Evolutionary conservation across 2,329 filamentous ascomycete species (phyloP), one percentile per base, ranked within the genome.

Genomic region (Aspergillus fischeri): DNA sequence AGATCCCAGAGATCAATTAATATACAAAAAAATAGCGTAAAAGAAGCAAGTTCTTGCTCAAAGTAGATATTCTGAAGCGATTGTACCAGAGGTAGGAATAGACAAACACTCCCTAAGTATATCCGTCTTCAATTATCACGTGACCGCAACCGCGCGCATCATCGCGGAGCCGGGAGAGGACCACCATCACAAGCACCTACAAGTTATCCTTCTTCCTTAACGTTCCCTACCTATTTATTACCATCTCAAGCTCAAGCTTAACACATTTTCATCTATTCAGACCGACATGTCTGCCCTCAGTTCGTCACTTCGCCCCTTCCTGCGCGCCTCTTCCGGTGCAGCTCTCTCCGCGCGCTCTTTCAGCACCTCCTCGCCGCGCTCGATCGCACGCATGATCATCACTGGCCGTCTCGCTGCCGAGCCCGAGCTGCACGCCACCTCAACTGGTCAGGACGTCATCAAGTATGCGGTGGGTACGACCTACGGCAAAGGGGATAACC

Each of bases 391-490:
- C 76, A 89, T 99, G 80, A 89, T 86, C 69, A 81, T 99, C 75
- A 83, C 97, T 66, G 94, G 94, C 70, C 89, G 92, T 75, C 86
- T 99, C 52, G 91, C 84, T 60, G 84, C 86, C 67, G 83, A 85
- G 53, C 93, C 94, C 57, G 92, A 97, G 80, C 69, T 92, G 64
- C 81, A 83, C 41, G 75, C 85, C 58, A 90, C 89, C 50, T 83
- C 84, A 67, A 87, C 79, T 53, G 91, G 91, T 57, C 82, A 82
- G 62, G 89, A 95, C 62, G 69, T 96, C 57, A 72, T 97, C 69
- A 85, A 83, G 67, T 97, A 96, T 73, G 78, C 86, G 4, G 79
- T 99, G 61, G 92, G 85, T 52, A 89, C 86, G 67, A 86, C 79
- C 73, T 74, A 73, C 58, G 91, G 91, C 14, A 77, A 80, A 60